These are phyloP conservation scores for Magnusiomyces sp. DNA, from an alignment of 1,139 yeast genomes.

Conservation along the genomic window DNA sequence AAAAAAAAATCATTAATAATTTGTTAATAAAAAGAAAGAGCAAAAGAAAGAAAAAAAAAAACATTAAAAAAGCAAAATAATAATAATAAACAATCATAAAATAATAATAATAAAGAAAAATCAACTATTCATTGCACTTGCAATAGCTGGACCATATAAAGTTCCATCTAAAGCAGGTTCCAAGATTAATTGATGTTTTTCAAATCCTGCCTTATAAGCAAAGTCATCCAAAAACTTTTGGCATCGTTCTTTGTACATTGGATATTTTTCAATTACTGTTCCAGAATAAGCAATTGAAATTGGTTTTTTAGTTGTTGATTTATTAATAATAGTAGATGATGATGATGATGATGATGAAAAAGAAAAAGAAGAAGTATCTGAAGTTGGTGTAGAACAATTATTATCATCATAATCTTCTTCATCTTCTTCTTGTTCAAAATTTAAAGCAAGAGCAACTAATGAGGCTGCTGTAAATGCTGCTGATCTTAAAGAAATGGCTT, in stretches of 20 bases:
- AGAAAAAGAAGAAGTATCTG: neutral
- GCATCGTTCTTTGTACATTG: slow-evolving; percentile 57
- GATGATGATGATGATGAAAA: neutral
- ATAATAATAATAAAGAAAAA: neutral
- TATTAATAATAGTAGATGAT: too few species aligned
- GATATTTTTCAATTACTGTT: slow-evolving; percentile 78
- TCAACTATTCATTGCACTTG: slow-evolving; percentile 24
- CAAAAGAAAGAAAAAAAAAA: neutral
- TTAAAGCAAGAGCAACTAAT: slow-evolving; percentile 39
- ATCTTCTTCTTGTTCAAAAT: slow-evolving; percentile 1
- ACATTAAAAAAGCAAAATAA: neutral
- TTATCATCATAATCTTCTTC: too few species aligned
- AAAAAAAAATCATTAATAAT: neutral
- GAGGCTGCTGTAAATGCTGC: slow-evolving; percentile 79
- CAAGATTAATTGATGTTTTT: slow-evolving; percentile 18
- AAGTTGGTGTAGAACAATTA: too few species aligned
- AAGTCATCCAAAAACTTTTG: slow-evolving; percentile 23
- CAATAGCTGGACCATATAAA: slow-evolving; percentile 28
- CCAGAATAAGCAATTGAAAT: slow-evolving; percentile 80
- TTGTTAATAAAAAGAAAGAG: neutral
- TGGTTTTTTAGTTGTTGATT: too few species aligned
- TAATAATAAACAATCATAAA: too few species aligned
- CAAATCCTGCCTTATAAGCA: too few species aligned
- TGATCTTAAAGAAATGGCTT: slow-evolving; percentile 68
- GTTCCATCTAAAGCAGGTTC: slow-evolving; percentile 25